These are phyloP conservation scores for Candida corydali DNA, from an alignment of 805 yeast species.

Conservation along the genomic window DNA sequence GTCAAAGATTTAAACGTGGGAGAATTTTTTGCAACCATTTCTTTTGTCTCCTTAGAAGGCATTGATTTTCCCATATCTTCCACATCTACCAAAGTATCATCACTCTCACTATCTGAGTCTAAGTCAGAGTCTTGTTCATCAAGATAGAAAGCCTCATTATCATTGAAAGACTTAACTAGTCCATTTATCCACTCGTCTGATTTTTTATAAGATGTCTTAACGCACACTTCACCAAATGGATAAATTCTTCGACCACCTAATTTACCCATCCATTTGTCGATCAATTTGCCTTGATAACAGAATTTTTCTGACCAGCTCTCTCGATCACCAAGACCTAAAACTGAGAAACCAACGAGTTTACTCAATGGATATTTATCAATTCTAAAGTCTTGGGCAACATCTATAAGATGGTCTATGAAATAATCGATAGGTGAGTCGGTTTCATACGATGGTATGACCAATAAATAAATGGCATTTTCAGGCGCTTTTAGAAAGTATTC, in stretches of 20 bases:
- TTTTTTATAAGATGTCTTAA: conserved; percentile 48
- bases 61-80: conserved; percentile 65
- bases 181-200: conserved; percentile 65
- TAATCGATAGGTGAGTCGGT: conserved; percentile 90
- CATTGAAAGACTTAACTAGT: conserved; percentile 58
- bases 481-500: conserved; percentile 74
- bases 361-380: conserved; percentile 77
- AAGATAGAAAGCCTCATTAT: conserved; percentile 61
- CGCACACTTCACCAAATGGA: conserved; percentile 81
- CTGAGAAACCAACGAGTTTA: conserved; percentile 71
- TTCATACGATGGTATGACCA: conserved; percentile 86
- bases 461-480: conserved; percentile 46
- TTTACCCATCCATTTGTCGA: conserved; percentile 73
- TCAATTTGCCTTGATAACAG: conserved; percentile 77
- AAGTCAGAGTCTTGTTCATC: conserved; percentile 61
- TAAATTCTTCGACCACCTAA: conserved; percentile 83
- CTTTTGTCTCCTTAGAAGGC: conserved; percentile 37
- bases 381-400: conserved; percentile 80
- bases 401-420: conserved; percentile 74
- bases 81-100: conserved; percentile 61
- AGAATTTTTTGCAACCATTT: conserved; percentile 86
- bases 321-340: conserved; percentile 81
- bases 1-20: conserved; percentile 87
- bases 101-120: conserved; percentile 38
- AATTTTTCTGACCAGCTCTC: conserved; percentile 77